Percentiles rank a stretch among this genome's conserved stretches.
phyloP scores from a whole-genome alignment of 495 filamentous ascomycete genomes.

The Glarea lozoyensis region DNA sequence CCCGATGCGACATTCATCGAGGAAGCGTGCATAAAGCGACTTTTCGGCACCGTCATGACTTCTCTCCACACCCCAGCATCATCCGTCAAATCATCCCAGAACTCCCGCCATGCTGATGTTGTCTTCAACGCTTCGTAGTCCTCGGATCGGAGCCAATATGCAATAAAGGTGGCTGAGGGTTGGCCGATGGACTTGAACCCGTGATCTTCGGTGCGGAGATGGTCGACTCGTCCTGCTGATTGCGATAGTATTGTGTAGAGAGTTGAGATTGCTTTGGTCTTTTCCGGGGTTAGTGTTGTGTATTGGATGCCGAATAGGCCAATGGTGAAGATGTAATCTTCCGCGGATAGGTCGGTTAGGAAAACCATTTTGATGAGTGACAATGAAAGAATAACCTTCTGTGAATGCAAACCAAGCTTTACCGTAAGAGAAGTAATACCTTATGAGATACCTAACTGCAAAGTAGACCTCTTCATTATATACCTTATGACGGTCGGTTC shows the following conservation, averaged over 20 bases:
- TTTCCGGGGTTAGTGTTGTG: slow-evolving; percentile 1
- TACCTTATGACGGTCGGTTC: too few relatives aligned
- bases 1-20: slow-evolving; percentile 10
- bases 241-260: slow-evolving; percentile 3
- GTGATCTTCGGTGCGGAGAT: slow-evolving; percentile 1
- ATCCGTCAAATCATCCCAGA: slow-evolving; percentile 21
- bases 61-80: slow-evolving; percentile 26
- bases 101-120: slow-evolving; percentile 6
- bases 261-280: background rate
- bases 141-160: slow-evolving; percentile 5
- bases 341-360: slow-evolving; percentile 5
- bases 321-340: slow-evolving; percentile 4
- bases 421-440: too few relatives aligned
- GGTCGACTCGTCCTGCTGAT: slow-evolving; percentile 7
- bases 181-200: background rate
- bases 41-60: slow-evolving; percentile 16
- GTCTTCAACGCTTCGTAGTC: slow-evolving; percentile 1
- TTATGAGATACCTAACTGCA: too few relatives aligned
- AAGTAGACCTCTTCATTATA: too few relatives aligned
- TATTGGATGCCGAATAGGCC: slow-evolving; percentile 10
- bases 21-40: slow-evolving; percentile 18
- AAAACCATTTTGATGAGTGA: slow-evolving; percentile 4
- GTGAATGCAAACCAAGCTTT: too few relatives aligned
- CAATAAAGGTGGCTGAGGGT: slow-evolving; percentile 2
- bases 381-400: background rate